Conservation (phyloP, 148 eudicot species). For the Silene uniflora region DNA sequence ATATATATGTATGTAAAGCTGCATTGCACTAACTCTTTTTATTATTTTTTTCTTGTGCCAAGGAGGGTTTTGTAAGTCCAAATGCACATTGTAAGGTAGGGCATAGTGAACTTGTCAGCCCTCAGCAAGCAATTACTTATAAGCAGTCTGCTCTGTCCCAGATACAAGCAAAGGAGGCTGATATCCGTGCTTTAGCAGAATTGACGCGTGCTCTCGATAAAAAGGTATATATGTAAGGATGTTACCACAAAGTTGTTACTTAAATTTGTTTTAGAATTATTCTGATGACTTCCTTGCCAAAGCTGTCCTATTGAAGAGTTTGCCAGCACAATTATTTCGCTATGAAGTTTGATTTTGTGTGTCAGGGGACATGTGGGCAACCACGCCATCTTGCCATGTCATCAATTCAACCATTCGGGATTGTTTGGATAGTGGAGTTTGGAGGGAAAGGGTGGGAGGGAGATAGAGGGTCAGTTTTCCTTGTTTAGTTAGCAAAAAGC, state of each 20-base stretch:
- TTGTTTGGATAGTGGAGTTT: too few relatives aligned
- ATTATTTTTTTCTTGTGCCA: slow-evolving; percentile 12
- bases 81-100: slow-evolving; percentile 39
- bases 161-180: slow-evolving; percentile 88
- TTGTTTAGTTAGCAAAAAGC: neutral
- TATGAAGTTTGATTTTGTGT: neutral
- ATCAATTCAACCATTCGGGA: too few relatives aligned
- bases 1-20: neutral
- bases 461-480: too few relatives aligned
- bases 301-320: slow-evolving; percentile 3
- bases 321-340: neutral
- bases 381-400: slow-evolving; percentile 1
- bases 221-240: slow-evolving; percentile 41
- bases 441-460: too few relatives aligned
- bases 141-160: slow-evolving; percentile 57
- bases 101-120: slow-evolving; percentile 33
- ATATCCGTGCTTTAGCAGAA: slow-evolving; percentile 84
- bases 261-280: neutral
- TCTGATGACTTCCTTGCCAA: neutral
- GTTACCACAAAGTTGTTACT: neutral
- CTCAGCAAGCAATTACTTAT: slow-evolving; percentile 46
- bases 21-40: slow-evolving; percentile 9
- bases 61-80: slow-evolving; percentile 49
- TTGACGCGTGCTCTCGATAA: slow-evolving; percentile 82
- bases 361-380: too few relatives aligned